Evolutionary conservation across 441 rosid species (phyloP).

Genomic region (Syzygium syzygioides): DNA sequence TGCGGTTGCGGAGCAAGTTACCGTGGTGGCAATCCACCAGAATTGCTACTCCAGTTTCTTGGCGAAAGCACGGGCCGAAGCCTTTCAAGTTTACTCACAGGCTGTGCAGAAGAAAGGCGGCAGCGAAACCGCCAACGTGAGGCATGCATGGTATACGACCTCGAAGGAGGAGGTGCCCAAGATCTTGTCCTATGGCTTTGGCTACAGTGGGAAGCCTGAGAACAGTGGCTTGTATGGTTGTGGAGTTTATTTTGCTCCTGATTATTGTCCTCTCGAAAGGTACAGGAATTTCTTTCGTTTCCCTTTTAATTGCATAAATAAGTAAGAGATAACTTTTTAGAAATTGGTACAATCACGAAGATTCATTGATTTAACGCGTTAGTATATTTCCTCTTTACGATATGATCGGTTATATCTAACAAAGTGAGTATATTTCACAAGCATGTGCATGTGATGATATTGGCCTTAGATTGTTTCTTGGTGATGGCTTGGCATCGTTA

Average conservation of each 20-base stretch:
- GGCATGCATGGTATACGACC: constrained; percentile 60
- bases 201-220: constrained; percentile 14
- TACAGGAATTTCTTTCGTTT: neutral
- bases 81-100: constrained; percentile 42
- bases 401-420: neutral
- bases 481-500: neutral
- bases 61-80: constrained; percentile 41
- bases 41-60: constrained; percentile 23
- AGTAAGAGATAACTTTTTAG: neutral
- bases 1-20: constrained; percentile 27
- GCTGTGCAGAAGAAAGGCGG: constrained; percentile 45
- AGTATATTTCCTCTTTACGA: neutral
- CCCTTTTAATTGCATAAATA: neutral
- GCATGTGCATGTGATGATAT: neutral
- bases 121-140: constrained; percentile 40
- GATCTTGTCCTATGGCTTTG: constrained; percentile 56
- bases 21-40: constrained; percentile 38
- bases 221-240: constrained; percentile 46
- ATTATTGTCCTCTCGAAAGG: constrained; percentile 58
- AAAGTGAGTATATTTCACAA: neutral
- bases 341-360: neutral
- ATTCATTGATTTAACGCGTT: neutral
- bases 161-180: constrained; percentile 28
- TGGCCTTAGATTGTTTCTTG: neutral
- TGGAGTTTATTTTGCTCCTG: constrained; percentile 65